Percentiles rank a stretch among this genome's conserved stretches.
Conservation (phyloP, 2,329 filamentous ascomycete genomes). For the Trichoderma citrinoviride region DNA sequence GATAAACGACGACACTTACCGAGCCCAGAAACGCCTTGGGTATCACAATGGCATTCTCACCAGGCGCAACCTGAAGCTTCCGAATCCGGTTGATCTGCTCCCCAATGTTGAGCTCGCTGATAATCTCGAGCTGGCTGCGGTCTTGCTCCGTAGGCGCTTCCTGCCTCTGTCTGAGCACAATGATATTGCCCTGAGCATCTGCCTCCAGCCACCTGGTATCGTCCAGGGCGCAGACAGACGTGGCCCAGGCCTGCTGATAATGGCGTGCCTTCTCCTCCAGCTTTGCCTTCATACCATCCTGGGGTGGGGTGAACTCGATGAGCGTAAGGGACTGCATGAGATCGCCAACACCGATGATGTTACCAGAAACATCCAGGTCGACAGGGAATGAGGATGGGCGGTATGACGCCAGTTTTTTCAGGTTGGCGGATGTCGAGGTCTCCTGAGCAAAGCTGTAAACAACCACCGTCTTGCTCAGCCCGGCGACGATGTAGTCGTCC, state of each 20-base stretch:
- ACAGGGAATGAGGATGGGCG: constrained; percentile 81
- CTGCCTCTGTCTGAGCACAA: constrained; percentile 72
- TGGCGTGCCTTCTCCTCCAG: constrained; percentile 76
- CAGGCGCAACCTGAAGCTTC: constrained; percentile 65
- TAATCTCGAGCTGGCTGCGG: constrained; percentile 65
- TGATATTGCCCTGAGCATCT: constrained; percentile 83
- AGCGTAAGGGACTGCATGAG: constrained; percentile 90
- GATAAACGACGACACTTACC: constrained; percentile 49
- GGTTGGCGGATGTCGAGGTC: constrained; percentile 52
- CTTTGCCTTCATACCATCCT: constrained; percentile 55
- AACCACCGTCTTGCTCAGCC: constrained; percentile 81
- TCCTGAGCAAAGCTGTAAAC: constrained; percentile 56
- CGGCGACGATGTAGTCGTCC: constrained; percentile 76
- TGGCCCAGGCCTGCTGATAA: constrained; percentile 78
- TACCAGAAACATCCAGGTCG: constrained; percentile 70
- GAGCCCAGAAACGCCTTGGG: constrained; percentile 88
- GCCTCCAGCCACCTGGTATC: constrained; percentile 75
- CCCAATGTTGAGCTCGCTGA: constrained; percentile 79
- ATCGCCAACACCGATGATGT: constrained; percentile 80
- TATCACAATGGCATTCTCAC: constrained; percentile 64
- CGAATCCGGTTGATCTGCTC: constrained; percentile 92
- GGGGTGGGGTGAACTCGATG: constrained; percentile 64
- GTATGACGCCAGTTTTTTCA: constrained; percentile 73
- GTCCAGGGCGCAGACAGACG: constrained; percentile 70
- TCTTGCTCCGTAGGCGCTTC: constrained; percentile 74